Evolutionary conservation across 768 basidiomycete species (phyloP).

Genomic region (Leccinum sublutescens): DNA sequence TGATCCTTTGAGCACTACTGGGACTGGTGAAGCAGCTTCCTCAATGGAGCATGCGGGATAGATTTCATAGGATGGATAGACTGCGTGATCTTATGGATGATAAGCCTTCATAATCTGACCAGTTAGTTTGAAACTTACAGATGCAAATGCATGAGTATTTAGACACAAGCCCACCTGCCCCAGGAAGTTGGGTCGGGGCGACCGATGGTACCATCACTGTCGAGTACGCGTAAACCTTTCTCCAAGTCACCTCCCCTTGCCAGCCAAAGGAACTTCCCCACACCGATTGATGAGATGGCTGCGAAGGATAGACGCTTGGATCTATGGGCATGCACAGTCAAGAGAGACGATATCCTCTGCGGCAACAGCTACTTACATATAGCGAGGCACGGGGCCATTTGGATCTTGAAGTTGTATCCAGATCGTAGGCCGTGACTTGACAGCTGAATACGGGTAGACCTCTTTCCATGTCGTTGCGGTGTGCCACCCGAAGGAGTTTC

Average conservation of each 20-base stretch:
- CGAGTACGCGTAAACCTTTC: slow-evolving; percentile 18
- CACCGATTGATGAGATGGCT: not conserved
- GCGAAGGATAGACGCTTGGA: slow-evolving; percentile 32
- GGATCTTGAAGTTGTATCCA: slow-evolving; percentile 10
- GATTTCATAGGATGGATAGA: slow-evolving; percentile 41
- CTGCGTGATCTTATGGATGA: slow-evolving; percentile 33
- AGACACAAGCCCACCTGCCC: slow-evolving; percentile 8
- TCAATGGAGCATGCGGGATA: slow-evolving; percentile 34
- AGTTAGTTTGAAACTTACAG: slow-evolving; percentile 13
- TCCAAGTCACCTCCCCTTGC: slow-evolving; percentile 16
- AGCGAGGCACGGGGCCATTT: slow-evolving; percentile 12
- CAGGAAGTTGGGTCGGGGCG: slow-evolving; percentile 8
- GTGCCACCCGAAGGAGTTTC: slow-evolving; percentile 25
- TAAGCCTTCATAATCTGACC: slow-evolving; percentile 3
- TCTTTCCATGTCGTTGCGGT: slow-evolving; percentile 21
- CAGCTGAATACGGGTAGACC: slow-evolving; percentile 18
- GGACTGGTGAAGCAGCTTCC: slow-evolving; percentile 3
- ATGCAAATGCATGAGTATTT: slow-evolving; percentile 18
- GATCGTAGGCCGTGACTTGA: not conserved
- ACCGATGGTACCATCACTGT: not conserved
- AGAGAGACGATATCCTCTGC: not conserved
- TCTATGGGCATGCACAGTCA: slow-evolving; percentile 28
- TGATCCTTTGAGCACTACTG: not conserved
- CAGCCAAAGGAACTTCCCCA: slow-evolving; percentile 25
- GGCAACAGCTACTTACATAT: slow-evolving; percentile 26